phyloP scores from a whole-genome alignment of 768 basidiomycete species.

The Pleurotus pulmonarius region DNA sequence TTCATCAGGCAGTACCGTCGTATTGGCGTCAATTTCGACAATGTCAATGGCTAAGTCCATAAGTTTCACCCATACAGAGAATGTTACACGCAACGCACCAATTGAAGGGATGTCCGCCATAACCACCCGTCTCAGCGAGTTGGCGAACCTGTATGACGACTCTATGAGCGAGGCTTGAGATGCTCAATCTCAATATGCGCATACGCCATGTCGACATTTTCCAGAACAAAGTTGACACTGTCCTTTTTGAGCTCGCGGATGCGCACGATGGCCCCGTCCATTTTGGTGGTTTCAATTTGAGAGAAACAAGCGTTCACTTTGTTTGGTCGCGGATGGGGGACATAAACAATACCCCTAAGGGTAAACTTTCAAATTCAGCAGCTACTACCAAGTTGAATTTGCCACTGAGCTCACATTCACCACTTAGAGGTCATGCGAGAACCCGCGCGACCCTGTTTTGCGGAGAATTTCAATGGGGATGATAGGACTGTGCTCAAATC shows the following conservation, averaged over 20 bases:
- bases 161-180: slow-evolving; percentile 1
- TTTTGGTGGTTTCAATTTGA: not conserved
- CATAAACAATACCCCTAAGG: not conserved
- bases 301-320: not conserved
- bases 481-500: too few species aligned
- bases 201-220: slow-evolving; percentile 95
- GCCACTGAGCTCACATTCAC: too few species aligned
- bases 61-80: slow-evolving; percentile 6
- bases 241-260: slow-evolving; percentile 85
- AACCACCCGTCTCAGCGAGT: slow-evolving; percentile 89
- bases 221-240: slow-evolving; percentile 85
- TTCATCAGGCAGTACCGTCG: slow-evolving; percentile 92
- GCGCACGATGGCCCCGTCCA: slow-evolving; percentile 62
- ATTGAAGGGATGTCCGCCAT: slow-evolving; percentile 97
- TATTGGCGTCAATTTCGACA: slow-evolving; percentile 89
- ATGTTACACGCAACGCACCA: slow-evolving; percentile 49
- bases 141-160: slow-evolving; percentile 67
- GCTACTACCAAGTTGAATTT: too few species aligned
- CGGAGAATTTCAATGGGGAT: too few species aligned
- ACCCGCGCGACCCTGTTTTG: too few species aligned
- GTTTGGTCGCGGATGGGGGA: not conserved
- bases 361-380: too few species aligned
- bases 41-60: slow-evolving; percentile 82
- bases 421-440: too few species aligned
- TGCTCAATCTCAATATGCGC: slow-evolving; percentile 22